Conservation (phyloP, 768 basidiomycete species). For the Arthromyces matolae region DNA sequence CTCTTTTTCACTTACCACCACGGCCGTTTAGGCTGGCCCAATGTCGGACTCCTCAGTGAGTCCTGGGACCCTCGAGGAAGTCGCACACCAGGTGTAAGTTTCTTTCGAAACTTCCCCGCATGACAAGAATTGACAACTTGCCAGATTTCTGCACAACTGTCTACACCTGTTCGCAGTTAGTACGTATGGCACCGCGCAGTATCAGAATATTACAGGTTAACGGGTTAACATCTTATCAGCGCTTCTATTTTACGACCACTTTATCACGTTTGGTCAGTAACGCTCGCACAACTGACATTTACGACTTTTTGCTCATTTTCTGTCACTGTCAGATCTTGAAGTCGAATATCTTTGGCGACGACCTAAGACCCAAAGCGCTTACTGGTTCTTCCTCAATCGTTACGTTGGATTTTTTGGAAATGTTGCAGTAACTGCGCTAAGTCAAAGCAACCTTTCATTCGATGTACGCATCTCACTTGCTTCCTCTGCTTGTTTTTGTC, state of each 20-base stretch:
- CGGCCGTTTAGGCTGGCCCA: no score
- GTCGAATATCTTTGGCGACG: constrained; percentile 42
- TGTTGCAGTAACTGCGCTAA: constrained; percentile 27
- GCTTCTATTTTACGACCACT: constrained; percentile 37
- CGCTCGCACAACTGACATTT: neutral
- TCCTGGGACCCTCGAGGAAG: no score
- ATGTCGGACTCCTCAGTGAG: no score
- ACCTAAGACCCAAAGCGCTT: constrained; percentile 34
- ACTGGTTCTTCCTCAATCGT: constrained; percentile 47
- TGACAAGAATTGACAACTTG: neutral
- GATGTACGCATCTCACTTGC: constrained; percentile 16
- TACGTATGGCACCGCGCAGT: no score
- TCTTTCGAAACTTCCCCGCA: neutral
- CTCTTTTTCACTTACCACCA: no score
- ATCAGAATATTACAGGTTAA: no score
- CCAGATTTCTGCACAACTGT: constrained; percentile 26
- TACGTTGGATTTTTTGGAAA: constrained; percentile 44
- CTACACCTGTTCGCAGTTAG: constrained; percentile 31
- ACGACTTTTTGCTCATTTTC: neutral
- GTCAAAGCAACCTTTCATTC: constrained; percentile 23
- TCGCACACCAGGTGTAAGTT: constrained; percentile 12
- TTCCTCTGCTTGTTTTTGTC: neutral
- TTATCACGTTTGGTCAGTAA: constrained; percentile 31
- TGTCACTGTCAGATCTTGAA: constrained; percentile 30
- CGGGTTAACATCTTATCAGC: constrained; percentile 22